These are phyloP conservation scores for Colletotrichum chlorophyti DNA, from an alignment of 2,329 filamentous ascomycete species.

Conservation along the genomic window DNA sequence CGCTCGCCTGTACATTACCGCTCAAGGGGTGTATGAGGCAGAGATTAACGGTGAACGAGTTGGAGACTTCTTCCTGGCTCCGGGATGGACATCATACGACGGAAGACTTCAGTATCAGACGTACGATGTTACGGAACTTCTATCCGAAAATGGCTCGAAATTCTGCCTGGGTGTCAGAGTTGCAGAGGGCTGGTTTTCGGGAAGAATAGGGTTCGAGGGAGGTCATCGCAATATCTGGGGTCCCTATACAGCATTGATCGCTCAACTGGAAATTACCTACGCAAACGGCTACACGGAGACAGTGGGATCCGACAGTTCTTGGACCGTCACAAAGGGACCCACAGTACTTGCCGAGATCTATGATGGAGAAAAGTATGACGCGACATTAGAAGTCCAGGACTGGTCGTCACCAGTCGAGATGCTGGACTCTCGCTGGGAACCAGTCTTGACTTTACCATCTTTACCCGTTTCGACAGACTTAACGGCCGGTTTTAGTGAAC, in stretches of 20 bases:
- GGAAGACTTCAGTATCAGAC: conserved; percentile 59
- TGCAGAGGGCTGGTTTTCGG: conserved; percentile 52
- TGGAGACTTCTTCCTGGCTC: conserved; percentile 50
- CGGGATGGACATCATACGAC: conserved; percentile 60
- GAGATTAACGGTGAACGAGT: conserved; percentile 53
- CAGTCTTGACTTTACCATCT: background rate
- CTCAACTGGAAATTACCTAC: background rate
- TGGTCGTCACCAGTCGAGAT: conserved; percentile 11
- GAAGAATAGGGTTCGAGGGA: conserved; percentile 34
- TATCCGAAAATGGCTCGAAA: conserved; percentile 41
- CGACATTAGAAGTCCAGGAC: background rate
- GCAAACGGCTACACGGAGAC: background rate
- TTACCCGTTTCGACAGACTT: background rate
- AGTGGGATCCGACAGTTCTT: background rate
- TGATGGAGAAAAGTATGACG: conserved; percentile 28
- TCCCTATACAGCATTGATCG: background rate
- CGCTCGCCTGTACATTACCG: conserved; percentile 56
- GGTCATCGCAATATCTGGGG: conserved; percentile 36
- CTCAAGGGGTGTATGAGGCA: conserved; percentile 52
- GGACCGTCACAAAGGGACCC: conserved; percentile 5
- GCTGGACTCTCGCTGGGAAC: background rate
- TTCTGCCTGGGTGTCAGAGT: conserved; percentile 47
- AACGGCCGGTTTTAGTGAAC: conserved; percentile 11
- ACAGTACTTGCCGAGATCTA: conserved; percentile 25
- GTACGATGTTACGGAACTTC: conserved; percentile 53